A percentile compares a stretch with the other conserved stretches of the same genome.
These are phyloP conservation scores for Poa annua DNA, from an alignment of 176 grass and related monocot genomes.

Conservation along the genomic window DNA sequence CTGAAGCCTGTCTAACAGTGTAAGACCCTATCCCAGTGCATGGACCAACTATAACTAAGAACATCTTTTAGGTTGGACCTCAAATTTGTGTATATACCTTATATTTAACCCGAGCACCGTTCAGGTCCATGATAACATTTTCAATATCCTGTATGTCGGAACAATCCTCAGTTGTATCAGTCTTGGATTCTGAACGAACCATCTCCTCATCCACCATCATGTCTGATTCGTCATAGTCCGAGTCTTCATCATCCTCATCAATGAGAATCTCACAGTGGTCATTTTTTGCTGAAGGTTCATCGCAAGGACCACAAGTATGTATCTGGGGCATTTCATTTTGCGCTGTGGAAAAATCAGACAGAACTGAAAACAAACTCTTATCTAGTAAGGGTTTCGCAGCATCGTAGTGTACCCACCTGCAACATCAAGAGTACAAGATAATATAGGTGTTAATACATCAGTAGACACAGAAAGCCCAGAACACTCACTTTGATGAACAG, in stretches of 20 bases:
- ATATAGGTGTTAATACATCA: constrained; percentile 23
- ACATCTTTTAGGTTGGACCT: constrained; percentile 13
- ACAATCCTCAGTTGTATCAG: constrained; percentile 38
- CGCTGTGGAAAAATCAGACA: constrained; percentile 65
- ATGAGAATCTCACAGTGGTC: constrained; percentile 26
- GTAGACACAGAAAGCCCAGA: constrained; percentile 7
- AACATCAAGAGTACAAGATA: constrained; percentile 36
- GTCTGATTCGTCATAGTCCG: constrained; percentile 54
- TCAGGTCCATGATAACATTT: constrained; percentile 64
- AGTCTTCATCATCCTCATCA: constrained; percentile 61
- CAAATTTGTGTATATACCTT: constrained; percentile 62
- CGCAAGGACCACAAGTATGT: constrained; percentile 32
- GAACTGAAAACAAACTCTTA: constrained; percentile 62
- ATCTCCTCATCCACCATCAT: constrained; percentile 59
- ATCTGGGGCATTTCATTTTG: constrained; percentile 53
- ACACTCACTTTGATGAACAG: background rate
- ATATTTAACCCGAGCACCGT: constrained; percentile 61
- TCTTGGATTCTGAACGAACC: constrained; percentile 41
- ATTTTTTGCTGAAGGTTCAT: constrained; percentile 27
- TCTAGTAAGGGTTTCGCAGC: constrained; percentile 75
- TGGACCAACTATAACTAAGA: background rate
- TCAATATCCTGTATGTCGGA: constrained; percentile 54
- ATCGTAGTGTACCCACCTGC: constrained; percentile 96
- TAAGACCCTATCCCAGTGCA: background rate
- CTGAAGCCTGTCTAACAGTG: constrained; percentile 3